Evolutionary conservation across 345 rosid genomes (phyloP), one percentile per base, ranked within the genome.

Genomic region (Lepidium africanum): DNA sequence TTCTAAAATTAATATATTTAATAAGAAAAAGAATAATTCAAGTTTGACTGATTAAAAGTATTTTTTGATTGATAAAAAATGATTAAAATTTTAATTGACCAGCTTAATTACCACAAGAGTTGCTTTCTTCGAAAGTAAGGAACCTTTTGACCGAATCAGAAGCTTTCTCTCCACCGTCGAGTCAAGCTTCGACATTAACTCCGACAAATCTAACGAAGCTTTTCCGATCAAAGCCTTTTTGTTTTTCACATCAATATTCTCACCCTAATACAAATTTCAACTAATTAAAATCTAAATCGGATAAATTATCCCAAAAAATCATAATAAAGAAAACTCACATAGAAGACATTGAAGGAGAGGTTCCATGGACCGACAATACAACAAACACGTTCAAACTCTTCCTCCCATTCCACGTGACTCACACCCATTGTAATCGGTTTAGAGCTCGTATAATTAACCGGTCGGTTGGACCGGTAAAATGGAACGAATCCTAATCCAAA

Each of bases 321-420:
- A 15, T 40, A 47, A 64, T 42, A 33, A 21, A 35, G 21, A 66
- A 67, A 60, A 60, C 78, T 74, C 51, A 74, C 78, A 64, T 67
- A 61, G 21, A 67, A 60, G 46, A 74, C 45, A 61, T 13, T 59
- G 59, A 74, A 74, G 3, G 78, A 60, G 9, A 67, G 17, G 63
- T 67, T 74, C 78, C 78, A 74, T 6, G 78, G 73, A 15, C 78
- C 78, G 1, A 67, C 69, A 43, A 74, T 4, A 52, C 73, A 74
- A 67, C 73, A 74, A 61, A 67, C 52, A 5, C 69, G 69, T 60
- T 53, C 73, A 10, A 74, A 74, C 23, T 38, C 65, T 4, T 74
- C 78, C 1, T 67, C 69, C 78, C 78, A 74, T 74, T 60, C 65
- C 17, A 74, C 78, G 2, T 67, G 23, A 21, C 52, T 54, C 5